These are phyloP conservation scores for Diaporthe helianthi DNA, from an alignment of 2,329 filamentous ascomycete genomes.

Conservation along the genomic window DNA sequence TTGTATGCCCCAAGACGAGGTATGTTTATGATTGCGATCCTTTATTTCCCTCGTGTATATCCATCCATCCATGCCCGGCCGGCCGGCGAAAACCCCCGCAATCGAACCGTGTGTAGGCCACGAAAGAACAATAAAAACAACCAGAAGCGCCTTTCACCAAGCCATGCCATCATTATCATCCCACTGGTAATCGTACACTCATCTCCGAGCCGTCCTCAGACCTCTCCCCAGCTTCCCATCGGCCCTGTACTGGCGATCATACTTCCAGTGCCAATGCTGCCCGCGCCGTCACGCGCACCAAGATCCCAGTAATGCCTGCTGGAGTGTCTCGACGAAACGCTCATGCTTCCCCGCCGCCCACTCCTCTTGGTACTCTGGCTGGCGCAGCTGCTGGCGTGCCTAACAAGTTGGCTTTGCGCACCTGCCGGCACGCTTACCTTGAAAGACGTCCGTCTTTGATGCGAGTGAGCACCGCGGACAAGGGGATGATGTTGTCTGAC, in stretches of 20 bases:
- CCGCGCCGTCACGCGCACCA: slow-evolving; percentile 54
- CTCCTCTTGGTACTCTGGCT: slow-evolving; percentile 85
- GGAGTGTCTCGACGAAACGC: slow-evolving; percentile 78
- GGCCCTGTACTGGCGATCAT: slow-evolving; percentile 70
- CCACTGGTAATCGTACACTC: not conserved
- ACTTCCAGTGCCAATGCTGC: slow-evolving; percentile 78
- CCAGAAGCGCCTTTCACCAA: not conserved
- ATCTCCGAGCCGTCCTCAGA: slow-evolving; percentile 48
- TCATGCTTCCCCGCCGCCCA: slow-evolving; percentile 70
- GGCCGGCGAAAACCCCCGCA: not conserved
- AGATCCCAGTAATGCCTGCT: slow-evolving; percentile 93
- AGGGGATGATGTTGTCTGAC: slow-evolving; percentile 91
- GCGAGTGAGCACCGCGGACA: slow-evolving; percentile 66
- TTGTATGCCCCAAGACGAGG: not conserved
- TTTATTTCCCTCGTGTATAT: not conserved
- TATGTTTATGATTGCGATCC: slow-evolving; percentile 1
- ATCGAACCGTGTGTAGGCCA: not conserved
- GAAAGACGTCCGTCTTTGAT: slow-evolving; percentile 62
- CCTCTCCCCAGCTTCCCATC: slow-evolving; percentile 82
- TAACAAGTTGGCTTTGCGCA: slow-evolving; percentile 43
- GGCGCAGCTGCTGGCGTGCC: slow-evolving; percentile 74
- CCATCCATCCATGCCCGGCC: not conserved
- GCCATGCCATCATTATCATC: slow-evolving; percentile 9
- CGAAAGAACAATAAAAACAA: slow-evolving; percentile 1
- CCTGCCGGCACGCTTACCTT: slow-evolving; percentile 60